Percentiles rank a stretch among this genome's conserved stretches.
Conservation (phyloP, 768 basidiomycete genomes). For the Rhodotorula kratochvilovae region DNA sequence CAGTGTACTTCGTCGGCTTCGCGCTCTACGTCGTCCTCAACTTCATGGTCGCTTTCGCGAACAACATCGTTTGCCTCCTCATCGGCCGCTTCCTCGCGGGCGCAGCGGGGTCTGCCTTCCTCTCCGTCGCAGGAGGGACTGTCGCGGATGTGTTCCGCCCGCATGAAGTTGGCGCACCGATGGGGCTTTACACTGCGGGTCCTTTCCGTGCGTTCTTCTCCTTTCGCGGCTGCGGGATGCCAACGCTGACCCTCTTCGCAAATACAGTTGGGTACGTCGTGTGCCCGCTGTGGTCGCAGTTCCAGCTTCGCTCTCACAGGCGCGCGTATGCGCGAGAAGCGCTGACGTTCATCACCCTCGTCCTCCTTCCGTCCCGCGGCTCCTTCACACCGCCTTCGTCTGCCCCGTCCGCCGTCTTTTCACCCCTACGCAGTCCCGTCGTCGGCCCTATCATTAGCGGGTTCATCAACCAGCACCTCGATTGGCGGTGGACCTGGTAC, state of each 20-base stretch:
- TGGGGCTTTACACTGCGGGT: slow-evolving; percentile 57
- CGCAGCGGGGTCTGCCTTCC: slow-evolving; percentile 57
- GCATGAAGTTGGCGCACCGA: slow-evolving; percentile 47
- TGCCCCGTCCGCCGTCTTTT: no score
- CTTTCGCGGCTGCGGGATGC: slow-evolving; percentile 46
- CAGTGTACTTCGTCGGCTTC: slow-evolving; percentile 37
- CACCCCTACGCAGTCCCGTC: slow-evolving; percentile 45
- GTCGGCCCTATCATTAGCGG: slow-evolving; percentile 58
- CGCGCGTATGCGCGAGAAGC: no score
- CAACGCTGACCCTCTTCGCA: not conserved
- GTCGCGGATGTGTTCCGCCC: slow-evolving; percentile 52
- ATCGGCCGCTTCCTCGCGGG: slow-evolving; percentile 61
- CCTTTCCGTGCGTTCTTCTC: slow-evolving; percentile 52
- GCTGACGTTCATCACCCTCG: no score
- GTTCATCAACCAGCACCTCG: slow-evolving; percentile 62
- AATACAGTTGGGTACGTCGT: no score
- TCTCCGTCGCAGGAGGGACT: slow-evolving; percentile 61
- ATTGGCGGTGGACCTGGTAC: slow-evolving; percentile 65
- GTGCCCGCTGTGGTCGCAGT: no score
- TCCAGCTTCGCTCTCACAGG: no score
- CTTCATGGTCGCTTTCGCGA: slow-evolving; percentile 61
- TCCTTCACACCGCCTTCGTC: no score
- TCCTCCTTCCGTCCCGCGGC: no score
- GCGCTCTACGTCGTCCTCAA: slow-evolving; percentile 27
- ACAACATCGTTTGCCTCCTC: slow-evolving; percentile 58